These are phyloP conservation scores for Elasticomyces elasticus DNA, from an alignment of 495 filamentous ascomycete genomes.

Conservation along the genomic window DNA sequence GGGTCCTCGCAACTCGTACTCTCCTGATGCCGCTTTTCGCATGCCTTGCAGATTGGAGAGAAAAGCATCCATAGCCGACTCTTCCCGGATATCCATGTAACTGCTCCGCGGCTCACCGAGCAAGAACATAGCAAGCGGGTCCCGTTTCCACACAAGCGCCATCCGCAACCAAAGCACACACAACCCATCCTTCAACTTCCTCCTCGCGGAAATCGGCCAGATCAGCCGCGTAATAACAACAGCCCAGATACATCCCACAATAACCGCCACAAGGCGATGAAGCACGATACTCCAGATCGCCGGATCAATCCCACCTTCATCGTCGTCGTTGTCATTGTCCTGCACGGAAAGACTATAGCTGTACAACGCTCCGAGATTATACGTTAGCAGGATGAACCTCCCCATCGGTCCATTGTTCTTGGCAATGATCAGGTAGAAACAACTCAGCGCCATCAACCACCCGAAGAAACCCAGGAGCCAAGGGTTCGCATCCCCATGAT, in stretches of 20 bases:
- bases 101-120: slow-evolving; percentile 33
- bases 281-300: slow-evolving; percentile 78
- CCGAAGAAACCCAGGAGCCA: slow-evolving; percentile 59
- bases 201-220: slow-evolving; percentile 84
- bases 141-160: slow-evolving; percentile 93
- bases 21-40: slow-evolving; percentile 59
- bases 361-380: slow-evolving; percentile 93
- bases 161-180: slow-evolving; percentile 83
- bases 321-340: slow-evolving; percentile 61
- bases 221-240: slow-evolving; percentile 79
- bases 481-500: slow-evolving; percentile 50
- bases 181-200: slow-evolving; percentile 76
- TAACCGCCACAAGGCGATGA: slow-evolving; percentile 83
- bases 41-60: slow-evolving; percentile 60
- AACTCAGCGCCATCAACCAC: slow-evolving; percentile 68
- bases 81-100: slow-evolving; percentile 78
- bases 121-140: slow-evolving; percentile 69
- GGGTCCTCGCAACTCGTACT: slow-evolving; percentile 75
- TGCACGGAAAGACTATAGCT: slow-evolving; percentile 77
- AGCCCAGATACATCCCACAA: slow-evolving; percentile 83
- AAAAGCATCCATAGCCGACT: slow-evolving; percentile 54
- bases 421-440: slow-evolving; percentile 80
- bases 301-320: slow-evolving; percentile 77
- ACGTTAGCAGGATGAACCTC: slow-evolving; percentile 72
- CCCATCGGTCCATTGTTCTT: slow-evolving; percentile 81